phyloP scores from a whole-genome alignment of 2,329 filamentous ascomycete species.

The Fusarium drepaniforme region DNA sequence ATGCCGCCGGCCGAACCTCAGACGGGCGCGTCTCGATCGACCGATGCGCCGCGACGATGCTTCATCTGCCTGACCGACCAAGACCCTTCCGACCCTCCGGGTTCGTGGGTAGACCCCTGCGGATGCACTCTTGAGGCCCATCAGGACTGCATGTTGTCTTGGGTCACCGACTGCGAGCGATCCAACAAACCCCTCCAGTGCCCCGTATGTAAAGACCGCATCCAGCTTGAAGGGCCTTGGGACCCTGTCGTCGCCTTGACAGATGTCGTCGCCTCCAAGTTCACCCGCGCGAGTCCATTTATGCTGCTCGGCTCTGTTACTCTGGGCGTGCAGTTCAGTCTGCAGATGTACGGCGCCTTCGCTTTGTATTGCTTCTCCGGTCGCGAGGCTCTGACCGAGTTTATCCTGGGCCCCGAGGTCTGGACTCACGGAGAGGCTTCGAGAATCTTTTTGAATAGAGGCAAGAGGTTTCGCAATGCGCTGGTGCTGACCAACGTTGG shows the following conservation, averaged over 20 bases:
- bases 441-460: constrained; percentile 40
- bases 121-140: constrained; percentile 92
- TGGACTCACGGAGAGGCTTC: constrained; percentile 42
- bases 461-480: constrained; percentile 49
- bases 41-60: constrained; percentile 60
- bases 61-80: constrained; percentile 74
- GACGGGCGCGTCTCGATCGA: constrained; percentile 8
- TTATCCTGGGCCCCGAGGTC: constrained; percentile 54
- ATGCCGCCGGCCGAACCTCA: constrained; percentile 28
- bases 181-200: constrained; percentile 78
- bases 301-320: constrained; percentile 72
- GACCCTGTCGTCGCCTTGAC: constrained; percentile 79
- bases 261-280: constrained; percentile 66
- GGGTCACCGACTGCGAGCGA: constrained; percentile 90
- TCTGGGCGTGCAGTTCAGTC: constrained; percentile 62
- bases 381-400: constrained; percentile 56
- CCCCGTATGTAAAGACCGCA: constrained; percentile 89
- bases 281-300: constrained; percentile 69
- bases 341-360: constrained; percentile 65
- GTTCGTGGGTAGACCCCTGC: constrained; percentile 87
- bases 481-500: constrained; percentile 59
- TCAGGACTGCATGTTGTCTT: constrained; percentile 88
- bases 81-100: constrained; percentile 59
- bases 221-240: constrained; percentile 79
- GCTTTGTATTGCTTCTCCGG: constrained; percentile 67